These are phyloP conservation scores for Trichothecium sympodiale DNA, from an alignment of 2,329 filamentous ascomycete species.

Conservation along the genomic window DNA sequence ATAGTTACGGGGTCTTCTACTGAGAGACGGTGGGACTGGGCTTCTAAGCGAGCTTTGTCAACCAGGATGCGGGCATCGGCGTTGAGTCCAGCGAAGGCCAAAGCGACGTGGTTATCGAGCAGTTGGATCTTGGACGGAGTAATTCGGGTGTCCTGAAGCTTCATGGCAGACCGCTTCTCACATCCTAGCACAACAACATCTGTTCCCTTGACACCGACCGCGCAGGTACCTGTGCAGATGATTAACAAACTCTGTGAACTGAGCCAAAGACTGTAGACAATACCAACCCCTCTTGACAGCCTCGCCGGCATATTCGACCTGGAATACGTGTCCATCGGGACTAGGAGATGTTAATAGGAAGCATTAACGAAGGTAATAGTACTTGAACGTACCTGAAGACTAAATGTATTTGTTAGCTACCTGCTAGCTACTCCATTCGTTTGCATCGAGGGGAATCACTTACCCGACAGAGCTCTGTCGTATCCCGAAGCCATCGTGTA, in stretches of 20 bases:
- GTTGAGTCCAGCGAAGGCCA: conserved; percentile 94
- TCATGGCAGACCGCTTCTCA: conserved; percentile 98
- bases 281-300: conserved; percentile 88
- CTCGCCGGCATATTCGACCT: conserved; percentile 98
- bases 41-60: conserved; percentile 95
- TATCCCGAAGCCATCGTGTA: conserved; percentile 77
- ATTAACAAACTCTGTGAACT: conserved; percentile 6
- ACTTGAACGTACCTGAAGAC: conserved; percentile 62
- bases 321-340: conserved; percentile 98
- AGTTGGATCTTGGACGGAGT: conserved; percentile 98
- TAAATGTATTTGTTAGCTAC: conserved; percentile 37
- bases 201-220: conserved; percentile 90
- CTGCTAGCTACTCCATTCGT: neutral
- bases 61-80: conserved; percentile 96
- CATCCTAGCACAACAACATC: conserved; percentile 94
- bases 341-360: conserved; percentile 42
- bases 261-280: neutral
- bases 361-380: neutral
- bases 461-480: conserved; percentile 97
- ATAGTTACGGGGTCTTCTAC: conserved; percentile 96
- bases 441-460: conserved; percentile 22
- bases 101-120: conserved; percentile 89
- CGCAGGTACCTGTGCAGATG: conserved; percentile 67
- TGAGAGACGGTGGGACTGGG: conserved; percentile 91
- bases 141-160: conserved; percentile 97